Evolutionary conservation across 2,329 filamentous ascomycete genomes (phyloP).

Genomic region (Neonectria punicea): DNA sequence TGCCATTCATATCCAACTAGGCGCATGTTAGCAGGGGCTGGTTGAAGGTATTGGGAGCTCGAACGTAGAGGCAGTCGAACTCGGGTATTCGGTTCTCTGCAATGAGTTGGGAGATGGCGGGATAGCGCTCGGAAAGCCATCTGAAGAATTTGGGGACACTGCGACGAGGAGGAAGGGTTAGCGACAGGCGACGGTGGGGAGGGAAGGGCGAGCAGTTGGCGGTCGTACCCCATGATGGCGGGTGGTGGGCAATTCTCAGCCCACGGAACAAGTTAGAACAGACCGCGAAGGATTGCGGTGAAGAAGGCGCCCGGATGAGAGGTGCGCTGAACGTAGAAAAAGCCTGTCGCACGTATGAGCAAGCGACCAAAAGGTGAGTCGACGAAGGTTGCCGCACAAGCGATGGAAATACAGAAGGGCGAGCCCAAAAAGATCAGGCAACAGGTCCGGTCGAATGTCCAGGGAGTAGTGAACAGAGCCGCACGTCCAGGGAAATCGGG

Average conservation of each 20-base stretch:
- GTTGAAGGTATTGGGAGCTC: slow-evolving; percentile 42
- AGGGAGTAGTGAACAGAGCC: slow-evolving; percentile 17
- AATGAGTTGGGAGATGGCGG: slow-evolving; percentile 97
- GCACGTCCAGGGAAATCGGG: slow-evolving; percentile 14
- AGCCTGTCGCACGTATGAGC: slow-evolving; percentile 28
- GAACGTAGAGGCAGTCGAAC: slow-evolving; percentile 94
- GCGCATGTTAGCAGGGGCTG: slow-evolving; percentile 35
- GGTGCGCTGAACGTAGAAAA: slow-evolving; percentile 36
- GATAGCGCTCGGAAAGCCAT: slow-evolving; percentile 99
- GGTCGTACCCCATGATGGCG: slow-evolving; percentile 46
- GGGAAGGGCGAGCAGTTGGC: slow-evolving; percentile 23
- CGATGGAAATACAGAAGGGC: slow-evolving; percentile 16
- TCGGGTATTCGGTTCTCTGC: slow-evolving; percentile 99
- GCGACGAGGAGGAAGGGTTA: slow-evolving; percentile 31
- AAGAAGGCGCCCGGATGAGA: slow-evolving; percentile 26
- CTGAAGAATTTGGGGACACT: slow-evolving; percentile 91
- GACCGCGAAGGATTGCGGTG: slow-evolving; percentile 15
- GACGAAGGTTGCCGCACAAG: slow-evolving; percentile 13
- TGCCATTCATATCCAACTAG: slow-evolving; percentile 96
- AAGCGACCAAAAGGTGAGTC: slow-evolving; percentile 8
- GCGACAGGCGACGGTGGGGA: slow-evolving; percentile 13
- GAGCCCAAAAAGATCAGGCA: slow-evolving; percentile 7
- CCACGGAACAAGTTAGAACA: slow-evolving; percentile 29
- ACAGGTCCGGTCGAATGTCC: slow-evolving; percentile 17
- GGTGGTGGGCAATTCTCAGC: slow-evolving; percentile 35